A percentile compares a stretch with the other conserved stretches of the same genome.
Evolutionary conservation across 352 stramenopile species (phyloP).

Genomic region (Thraustochytrium striatum): DNA sequence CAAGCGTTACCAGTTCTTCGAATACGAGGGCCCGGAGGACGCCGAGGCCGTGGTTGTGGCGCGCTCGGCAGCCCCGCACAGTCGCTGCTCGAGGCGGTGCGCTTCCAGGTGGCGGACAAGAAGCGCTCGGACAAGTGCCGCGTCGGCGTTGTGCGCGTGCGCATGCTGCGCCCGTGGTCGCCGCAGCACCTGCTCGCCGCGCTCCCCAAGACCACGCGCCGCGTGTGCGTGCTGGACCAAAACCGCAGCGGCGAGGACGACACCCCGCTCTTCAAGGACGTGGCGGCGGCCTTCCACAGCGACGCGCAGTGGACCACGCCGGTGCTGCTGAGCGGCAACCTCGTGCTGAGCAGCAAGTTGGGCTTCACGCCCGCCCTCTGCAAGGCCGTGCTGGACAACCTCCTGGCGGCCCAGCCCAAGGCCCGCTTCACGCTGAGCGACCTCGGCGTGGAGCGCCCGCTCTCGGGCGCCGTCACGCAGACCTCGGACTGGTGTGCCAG

Average conservation of each 20-base stretch:
- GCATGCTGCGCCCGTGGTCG: conserved; percentile 68
- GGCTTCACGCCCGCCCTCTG: conserved; percentile 68
- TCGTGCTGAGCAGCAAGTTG: conserved; percentile 61
- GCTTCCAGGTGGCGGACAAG: conserved; percentile 62
- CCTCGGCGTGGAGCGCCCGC: conserved; percentile 50
- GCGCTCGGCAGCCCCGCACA: conserved; percentile 63
- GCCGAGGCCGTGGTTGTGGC: conserved; percentile 69
- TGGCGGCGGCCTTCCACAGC: conserved; percentile 21
- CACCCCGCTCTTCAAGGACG: conserved; percentile 44
- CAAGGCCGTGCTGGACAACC: conserved; percentile 64
- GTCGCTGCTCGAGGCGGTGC: no score
- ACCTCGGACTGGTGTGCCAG: background rate
- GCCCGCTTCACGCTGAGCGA: conserved; percentile 68
- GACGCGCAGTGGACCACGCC: conserved; percentile 41
- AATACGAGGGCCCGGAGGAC: conserved; percentile 67
- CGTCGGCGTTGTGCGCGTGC: conserved; percentile 70
- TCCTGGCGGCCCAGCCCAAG: conserved; percentile 55
- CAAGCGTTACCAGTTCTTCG: conserved; percentile 71
- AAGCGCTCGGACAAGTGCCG: conserved; percentile 70
- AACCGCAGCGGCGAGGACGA: conserved; percentile 58
- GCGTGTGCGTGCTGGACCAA: conserved; percentile 68
- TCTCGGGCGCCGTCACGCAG: background rate
- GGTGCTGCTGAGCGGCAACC: conserved; percentile 63
- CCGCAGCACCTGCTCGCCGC: conserved; percentile 66
- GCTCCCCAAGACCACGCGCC: conserved; percentile 61